Conservation (phyloP, 2,329 filamentous ascomycete species). For the Sporothrix humicola region DNA sequence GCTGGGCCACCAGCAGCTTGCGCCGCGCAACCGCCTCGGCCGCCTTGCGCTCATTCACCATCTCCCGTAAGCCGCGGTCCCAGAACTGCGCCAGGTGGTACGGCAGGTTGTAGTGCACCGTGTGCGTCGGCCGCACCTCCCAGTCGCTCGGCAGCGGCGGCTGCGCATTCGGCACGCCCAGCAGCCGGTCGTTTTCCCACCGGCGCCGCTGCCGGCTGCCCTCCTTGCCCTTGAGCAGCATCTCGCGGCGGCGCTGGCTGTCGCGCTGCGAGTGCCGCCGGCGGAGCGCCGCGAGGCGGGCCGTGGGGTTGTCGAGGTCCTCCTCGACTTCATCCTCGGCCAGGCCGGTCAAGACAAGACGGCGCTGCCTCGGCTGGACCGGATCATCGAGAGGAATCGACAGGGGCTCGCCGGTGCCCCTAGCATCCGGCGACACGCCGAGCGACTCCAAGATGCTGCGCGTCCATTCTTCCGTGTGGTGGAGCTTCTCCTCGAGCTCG, state of each 20-base stretch:
- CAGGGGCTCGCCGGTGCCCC: constrained; percentile 67
- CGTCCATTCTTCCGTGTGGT: constrained; percentile 64
- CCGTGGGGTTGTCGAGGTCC: not conserved
- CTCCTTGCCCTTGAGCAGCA: constrained; percentile 85
- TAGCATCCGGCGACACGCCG: constrained; percentile 60
- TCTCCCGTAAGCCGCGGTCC: constrained; percentile 66
- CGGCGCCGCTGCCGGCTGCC: constrained; percentile 83
- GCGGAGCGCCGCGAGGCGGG: constrained; percentile 35
- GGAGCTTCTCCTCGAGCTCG: constrained; percentile 26
- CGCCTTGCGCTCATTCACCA: constrained; percentile 55
- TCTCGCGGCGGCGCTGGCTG: constrained; percentile 68
- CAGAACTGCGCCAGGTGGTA: constrained; percentile 89
- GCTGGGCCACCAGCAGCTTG: constrained; percentile 51
- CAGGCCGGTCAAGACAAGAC: not conserved
- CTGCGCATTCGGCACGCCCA: constrained; percentile 84
- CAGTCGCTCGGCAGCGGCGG: constrained; percentile 84
- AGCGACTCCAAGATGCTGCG: constrained; percentile 61
- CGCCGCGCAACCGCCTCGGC: constrained; percentile 51
- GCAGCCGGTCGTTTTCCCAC: constrained; percentile 94
- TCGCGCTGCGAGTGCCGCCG: constrained; percentile 54
- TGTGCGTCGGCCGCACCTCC: constrained; percentile 80
- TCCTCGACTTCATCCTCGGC: constrained; percentile 39
- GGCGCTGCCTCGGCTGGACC: constrained; percentile 38
- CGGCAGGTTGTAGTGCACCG: constrained; percentile 72
- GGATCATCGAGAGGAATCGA: constrained; percentile 76